Percentiles rank a stretch among this genome's conserved stretches.
These are phyloP conservation scores for Hyphodiscus hymeniophilus DNA, from an alignment of 495 filamentous ascomycete species.

Conservation along the genomic window DNA sequence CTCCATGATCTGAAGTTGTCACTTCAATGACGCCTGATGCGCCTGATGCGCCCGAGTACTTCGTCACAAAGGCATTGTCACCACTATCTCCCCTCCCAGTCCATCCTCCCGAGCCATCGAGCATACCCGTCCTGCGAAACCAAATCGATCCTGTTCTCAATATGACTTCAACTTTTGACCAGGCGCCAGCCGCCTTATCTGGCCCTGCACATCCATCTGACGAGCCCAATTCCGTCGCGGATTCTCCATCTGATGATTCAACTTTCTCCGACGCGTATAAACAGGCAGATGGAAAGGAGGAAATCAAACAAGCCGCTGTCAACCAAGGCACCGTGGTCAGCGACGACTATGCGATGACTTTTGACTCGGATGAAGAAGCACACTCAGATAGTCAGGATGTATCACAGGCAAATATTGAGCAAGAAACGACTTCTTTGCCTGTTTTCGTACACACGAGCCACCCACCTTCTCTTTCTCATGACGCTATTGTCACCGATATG, in stretches of 20 bases:
- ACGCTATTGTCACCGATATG: constrained; percentile 22
- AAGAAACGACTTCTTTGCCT: constrained; percentile 14
- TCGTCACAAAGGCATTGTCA: constrained; percentile 59
- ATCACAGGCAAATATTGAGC: constrained; percentile 16
- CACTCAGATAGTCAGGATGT: constrained; percentile 21
- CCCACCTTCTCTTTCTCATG: not conserved
- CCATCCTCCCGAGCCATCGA: constrained; percentile 60
- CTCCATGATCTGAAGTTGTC: constrained; percentile 10
- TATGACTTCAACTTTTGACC: constrained; percentile 46
- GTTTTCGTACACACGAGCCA: constrained; percentile 6
- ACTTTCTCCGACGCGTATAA: constrained; percentile 24
- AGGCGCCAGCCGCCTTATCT: constrained; percentile 1
- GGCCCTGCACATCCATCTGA: not conserved
- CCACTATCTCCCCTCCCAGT: constrained; percentile 65
- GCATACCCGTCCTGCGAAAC: constrained; percentile 62
- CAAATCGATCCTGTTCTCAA: constrained; percentile 69
- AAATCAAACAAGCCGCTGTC: constrained; percentile 1
- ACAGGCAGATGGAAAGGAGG: constrained; percentile 5
- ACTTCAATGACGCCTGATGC: constrained; percentile 59
- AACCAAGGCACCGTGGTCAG: constrained; percentile 23
- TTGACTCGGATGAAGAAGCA: constrained; percentile 33
- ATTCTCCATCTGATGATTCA: constrained; percentile 17
- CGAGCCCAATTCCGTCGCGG: not conserved
- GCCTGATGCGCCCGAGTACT: constrained; percentile 49
- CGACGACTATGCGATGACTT: constrained; percentile 41